Evolutionary conservation across 2,329 filamentous ascomycete genomes (phyloP).

Genomic region (Xylaria sp.): DNA sequence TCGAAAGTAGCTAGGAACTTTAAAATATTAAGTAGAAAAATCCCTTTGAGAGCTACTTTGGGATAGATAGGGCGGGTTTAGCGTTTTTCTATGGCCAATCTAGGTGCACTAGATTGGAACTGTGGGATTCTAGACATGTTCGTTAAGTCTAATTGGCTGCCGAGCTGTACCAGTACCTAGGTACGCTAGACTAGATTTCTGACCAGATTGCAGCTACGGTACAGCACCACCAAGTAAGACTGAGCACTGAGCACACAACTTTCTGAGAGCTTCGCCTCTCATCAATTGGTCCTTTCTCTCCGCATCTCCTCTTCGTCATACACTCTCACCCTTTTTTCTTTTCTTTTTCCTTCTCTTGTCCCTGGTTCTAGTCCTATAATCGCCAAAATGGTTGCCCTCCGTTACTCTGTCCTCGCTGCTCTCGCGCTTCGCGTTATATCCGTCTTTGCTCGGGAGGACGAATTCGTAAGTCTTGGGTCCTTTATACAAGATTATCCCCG

Average conservation of each 20-base stretch:
- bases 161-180: neutral
- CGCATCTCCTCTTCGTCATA: slow-evolving; percentile 29
- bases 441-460: slow-evolving; percentile 47
- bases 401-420: slow-evolving; percentile 50
- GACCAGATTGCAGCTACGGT: slow-evolving; percentile 26
- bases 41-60: no score
- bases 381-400: slow-evolving; percentile 49
- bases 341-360: slow-evolving; percentile 22
- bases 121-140: neutral
- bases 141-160: neutral
- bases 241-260: slow-evolving; percentile 35
- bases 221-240: neutral
- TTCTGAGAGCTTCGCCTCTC: slow-evolving; percentile 33
- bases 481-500: neutral
- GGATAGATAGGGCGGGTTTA: neutral
- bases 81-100: neutral
- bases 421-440: slow-evolving; percentile 48
- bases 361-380: slow-evolving; percentile 20
- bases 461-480: slow-evolving; percentile 43
- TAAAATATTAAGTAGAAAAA: no score
- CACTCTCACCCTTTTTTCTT: neutral
- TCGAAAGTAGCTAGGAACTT: no score
- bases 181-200: slow-evolving; percentile 23
- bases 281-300: slow-evolving; percentile 27
- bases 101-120: neutral